A percentile compares a stretch with the other conserved stretches of the same genome.
Evolutionary conservation across 139 green algal species (phyloP).

Genomic region (Deuterostichococcus epilithicus): DNA sequence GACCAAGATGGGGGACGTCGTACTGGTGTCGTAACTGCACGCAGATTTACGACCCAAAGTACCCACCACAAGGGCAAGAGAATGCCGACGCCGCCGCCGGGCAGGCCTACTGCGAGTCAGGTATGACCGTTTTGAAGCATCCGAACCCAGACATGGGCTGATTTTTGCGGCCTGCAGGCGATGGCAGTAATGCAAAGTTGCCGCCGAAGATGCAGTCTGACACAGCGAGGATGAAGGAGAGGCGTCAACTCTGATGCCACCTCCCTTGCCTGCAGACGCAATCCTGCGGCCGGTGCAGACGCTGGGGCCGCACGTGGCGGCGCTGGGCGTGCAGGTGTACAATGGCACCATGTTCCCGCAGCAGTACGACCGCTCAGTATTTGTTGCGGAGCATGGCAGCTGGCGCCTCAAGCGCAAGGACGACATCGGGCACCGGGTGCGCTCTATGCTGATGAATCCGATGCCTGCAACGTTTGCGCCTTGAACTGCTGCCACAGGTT

Average conservation of each 20-base stretch:
- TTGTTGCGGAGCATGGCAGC: constrained; percentile 34
- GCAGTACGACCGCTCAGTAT: constrained; percentile 17
- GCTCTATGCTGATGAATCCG: neutral
- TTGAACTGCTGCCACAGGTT: neutral
- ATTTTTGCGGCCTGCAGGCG: neutral
- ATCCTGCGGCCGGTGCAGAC: constrained; percentile 20
- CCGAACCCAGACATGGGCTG: too few relatives aligned
- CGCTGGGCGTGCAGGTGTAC: constrained; percentile 38
- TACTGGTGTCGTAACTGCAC: neutral
- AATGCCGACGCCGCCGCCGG: neutral
- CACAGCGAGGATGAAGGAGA: neutral
- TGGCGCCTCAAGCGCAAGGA: constrained; percentile 12
- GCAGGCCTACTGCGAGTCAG: neutral
- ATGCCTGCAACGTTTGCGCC: neutral
- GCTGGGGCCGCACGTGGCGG: constrained; percentile 31
- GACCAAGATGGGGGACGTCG: too few relatives aligned
- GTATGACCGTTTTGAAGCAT: constrained; percentile 2
- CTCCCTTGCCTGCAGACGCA: neutral
- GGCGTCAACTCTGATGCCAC: neutral
- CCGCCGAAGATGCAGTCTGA: neutral
- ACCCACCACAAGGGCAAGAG: neutral
- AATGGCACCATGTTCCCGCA: constrained; percentile 9
- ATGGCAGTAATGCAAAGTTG: constrained; percentile 1
- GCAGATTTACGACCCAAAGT: neutral
- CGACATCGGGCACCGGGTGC: constrained; percentile 13